These are phyloP conservation scores for Hypoxylon perforatum DNA, from an alignment of 495 filamentous ascomycete species.

Conservation along the genomic window DNA sequence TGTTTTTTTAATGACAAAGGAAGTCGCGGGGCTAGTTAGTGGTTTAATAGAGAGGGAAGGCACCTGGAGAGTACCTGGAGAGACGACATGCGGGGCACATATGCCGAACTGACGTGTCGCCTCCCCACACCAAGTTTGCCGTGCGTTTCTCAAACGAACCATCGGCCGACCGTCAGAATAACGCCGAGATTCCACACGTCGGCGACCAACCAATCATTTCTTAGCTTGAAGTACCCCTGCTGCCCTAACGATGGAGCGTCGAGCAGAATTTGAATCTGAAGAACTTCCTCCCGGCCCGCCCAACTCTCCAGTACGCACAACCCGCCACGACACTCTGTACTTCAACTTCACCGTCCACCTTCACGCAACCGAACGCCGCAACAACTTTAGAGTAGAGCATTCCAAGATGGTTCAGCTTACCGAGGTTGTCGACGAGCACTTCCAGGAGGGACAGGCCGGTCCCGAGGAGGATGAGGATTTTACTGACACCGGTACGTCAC, in stretches of 20 bases:
- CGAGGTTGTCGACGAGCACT: constrained; percentile 96
- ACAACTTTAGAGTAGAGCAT: background rate
- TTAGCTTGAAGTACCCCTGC: background rate
- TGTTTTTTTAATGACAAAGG: too few relatives aligned
- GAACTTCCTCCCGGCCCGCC: constrained; percentile 18
- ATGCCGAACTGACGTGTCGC: too few relatives aligned
- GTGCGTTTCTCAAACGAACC: background rate
- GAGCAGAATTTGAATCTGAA: constrained; percentile 10
- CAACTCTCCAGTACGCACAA: constrained; percentile 7
- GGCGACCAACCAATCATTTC: too few relatives aligned
- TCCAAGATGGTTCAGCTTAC: constrained; percentile 88
- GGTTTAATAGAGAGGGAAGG: too few relatives aligned
- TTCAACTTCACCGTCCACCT: background rate
- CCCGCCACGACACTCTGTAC: background rate
- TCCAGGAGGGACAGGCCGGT: constrained; percentile 77
- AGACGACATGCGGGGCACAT: too few relatives aligned
- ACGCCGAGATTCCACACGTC: too few relatives aligned
- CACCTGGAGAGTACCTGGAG: too few relatives aligned
- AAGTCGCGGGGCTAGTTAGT: too few relatives aligned
- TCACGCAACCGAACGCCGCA: too few relatives aligned
- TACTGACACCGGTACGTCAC: constrained; percentile 82
- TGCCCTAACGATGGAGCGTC: constrained; percentile 1
- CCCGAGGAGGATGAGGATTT: constrained; percentile 85
- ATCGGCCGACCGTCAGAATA: too few relatives aligned
- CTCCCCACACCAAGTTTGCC: too few relatives aligned